Conservation (phyloP, 129 eudicot species). For the Artemisia argyi region DNA sequence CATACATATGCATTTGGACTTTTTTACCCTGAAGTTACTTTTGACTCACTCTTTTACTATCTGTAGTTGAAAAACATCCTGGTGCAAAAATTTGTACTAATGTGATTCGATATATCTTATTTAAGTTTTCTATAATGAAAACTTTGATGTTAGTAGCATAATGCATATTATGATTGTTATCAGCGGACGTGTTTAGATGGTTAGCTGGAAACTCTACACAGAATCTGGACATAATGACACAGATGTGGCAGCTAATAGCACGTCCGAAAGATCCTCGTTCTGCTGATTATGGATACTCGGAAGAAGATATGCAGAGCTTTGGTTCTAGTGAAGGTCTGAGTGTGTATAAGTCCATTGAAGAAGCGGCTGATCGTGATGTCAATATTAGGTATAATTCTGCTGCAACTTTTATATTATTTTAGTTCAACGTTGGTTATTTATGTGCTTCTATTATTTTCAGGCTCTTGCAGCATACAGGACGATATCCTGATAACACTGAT, state of each 20-base stretch:
- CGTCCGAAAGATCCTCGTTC: constrained; percentile 61
- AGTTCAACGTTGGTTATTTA: constrained; percentile 1
- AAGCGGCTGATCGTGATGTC: constrained; percentile 76
- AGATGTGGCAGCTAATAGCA: constrained; percentile 80
- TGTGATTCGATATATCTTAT: not conserved
- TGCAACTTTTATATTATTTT: not conserved
- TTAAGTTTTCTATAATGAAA: not conserved
- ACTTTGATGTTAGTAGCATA: not conserved
- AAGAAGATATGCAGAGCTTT: constrained; percentile 63
- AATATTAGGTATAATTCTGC: constrained; percentile 48
- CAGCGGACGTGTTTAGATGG: constrained; percentile 87
- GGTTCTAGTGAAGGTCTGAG: constrained; percentile 64
- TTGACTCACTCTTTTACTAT: too few relatives aligned
- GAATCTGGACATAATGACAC: constrained; percentile 74
- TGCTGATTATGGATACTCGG: constrained; percentile 80
- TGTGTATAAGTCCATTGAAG: constrained; percentile 69
- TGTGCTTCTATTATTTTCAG: constrained; percentile 32
- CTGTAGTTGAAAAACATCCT: too few relatives aligned
- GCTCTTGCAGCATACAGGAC: constrained; percentile 88
- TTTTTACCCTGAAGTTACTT: too few relatives aligned
- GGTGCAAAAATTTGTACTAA: too few relatives aligned
- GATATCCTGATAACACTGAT: constrained; percentile 75
- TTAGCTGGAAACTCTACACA: constrained; percentile 79
- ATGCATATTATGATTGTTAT: constrained; percentile 10
- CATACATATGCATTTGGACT: too few relatives aligned